Base-by-base conservation (phyloP, 441 rosid genomes). In the Erodium trifolium region DNA sequence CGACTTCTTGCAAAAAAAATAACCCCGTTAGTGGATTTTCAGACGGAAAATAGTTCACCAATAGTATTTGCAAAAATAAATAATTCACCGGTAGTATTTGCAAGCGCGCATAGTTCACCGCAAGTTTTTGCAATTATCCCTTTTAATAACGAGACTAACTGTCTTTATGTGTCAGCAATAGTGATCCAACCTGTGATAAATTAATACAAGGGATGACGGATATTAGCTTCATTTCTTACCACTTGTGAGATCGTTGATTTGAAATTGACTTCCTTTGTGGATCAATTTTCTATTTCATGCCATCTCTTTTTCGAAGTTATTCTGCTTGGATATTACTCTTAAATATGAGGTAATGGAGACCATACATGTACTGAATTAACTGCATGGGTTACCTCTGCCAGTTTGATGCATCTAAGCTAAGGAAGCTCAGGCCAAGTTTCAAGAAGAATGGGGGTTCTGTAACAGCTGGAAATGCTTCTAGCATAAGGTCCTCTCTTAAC, bases 401-500 rank as follows among this genome's bases (percentile, higher is more conserved):
- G 99, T 91, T 93, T 82, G 99, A 91, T 82, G 89, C 86, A 68
- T 77, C 80, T 63, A 93, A 85, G 82, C 79, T 93, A 74, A 84
- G 75, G 84, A 91, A 88, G 81, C 95, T 93, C 68, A 84, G 81
- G 77, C 95, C 99, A 55, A 93, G 92, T 79, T 93, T 93, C 79
- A 91, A 91, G 83, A 80, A 75, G 72, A 74, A 84, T 70, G 91
- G 95, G 9, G 98, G 98, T 72, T 77, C 99, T 67, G 92, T 93
- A 67, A 93, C 97, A 63, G 99, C 99, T 17, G 99, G 97, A 70
- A 93, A 93, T 87, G 96, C 99, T 77, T 91, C 99, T 74, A 89
- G 72, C 78, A 89, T 89, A 82, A 91, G 98, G 98, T 93, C 37
- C 69, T 71, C 77, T 75, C 69, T 23, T 73, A 47, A 47, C 71